Evolutionary conservation across 257 asterid species (phyloP), one percentile per base, ranked within the genome.

Genomic region (Fraxinus cuspidata): DNA sequence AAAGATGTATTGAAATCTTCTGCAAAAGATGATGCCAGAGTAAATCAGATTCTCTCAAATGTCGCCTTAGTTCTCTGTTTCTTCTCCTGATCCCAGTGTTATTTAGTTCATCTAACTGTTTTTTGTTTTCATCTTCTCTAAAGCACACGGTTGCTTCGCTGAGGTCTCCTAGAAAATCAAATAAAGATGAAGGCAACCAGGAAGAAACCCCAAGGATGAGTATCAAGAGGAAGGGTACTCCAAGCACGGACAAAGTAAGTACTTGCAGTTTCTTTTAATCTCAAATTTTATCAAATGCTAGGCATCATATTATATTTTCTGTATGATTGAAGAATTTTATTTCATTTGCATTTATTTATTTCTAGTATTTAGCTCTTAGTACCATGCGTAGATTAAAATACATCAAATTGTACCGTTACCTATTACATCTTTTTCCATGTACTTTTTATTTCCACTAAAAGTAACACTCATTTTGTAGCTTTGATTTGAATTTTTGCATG

Each of bases 181-280:
- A 83, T 67, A 86, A 88, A 83, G 87, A 74, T 78, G 89, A 88
- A 75, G 86, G 42, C 71, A 80, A 71, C 79, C 77, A 66, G 75
- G 97, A 89, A 84, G 92, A 90, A 83, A 85, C 85, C 71, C 83
- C 86, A 27, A 84, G 68, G 84, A 78, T 23, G 72, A 83, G 79
- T 81, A 29, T 86, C 82, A 96, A 89, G 92, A 87, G 95, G 83
- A 89, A 93, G 81, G 88, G 82, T 65, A 76, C 91, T 74, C 83
- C 86, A 27, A 92, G 86, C 81, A 84, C 84, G 72, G 90, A 85
- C 64, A 88, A 90, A 76, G 98, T 92, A 84, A 23, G 84, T 56
- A 60, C 58, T 78, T 60, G 68, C 32, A 32, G 11, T 53, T 58
- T 27, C 9, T 18, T 71, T 23, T 31, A 44, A 66, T 77, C 31